phyloP scores from a whole-genome alignment of 208 protist species.

The Acanthamoeba culbertsoni region DNA sequence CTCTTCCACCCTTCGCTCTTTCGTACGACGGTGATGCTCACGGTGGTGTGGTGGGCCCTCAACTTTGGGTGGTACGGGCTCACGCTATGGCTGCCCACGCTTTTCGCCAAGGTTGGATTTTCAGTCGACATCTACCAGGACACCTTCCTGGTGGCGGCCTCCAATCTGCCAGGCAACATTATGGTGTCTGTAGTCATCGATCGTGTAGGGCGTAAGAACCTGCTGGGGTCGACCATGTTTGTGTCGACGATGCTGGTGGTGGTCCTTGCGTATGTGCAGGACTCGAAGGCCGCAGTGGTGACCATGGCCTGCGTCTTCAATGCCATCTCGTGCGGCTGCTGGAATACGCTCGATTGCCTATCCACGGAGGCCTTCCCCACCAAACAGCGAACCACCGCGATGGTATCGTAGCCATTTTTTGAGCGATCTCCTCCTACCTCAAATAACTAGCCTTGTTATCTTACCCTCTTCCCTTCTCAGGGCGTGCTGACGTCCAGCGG shows the following conservation, averaged over 20 bases:
- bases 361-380: conserved; percentile 69
- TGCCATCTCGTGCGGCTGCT: conserved; percentile 60
- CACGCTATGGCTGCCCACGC: conserved; percentile 63
- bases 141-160: conserved; percentile 5
- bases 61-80: conserved; percentile 69
- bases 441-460: not conserved
- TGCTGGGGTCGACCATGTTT: not conserved
- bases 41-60: conserved; percentile 59
- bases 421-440: not conserved
- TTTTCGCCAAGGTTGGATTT: conserved; percentile 30
- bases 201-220: conserved; percentile 52
- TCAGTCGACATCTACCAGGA: conserved; percentile 37
- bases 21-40: conserved; percentile 42
- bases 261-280: not conserved
- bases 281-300: not conserved
- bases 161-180: conserved; percentile 62
- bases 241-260: not conserved
- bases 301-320: conserved; percentile 59
- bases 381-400: conserved; percentile 48
- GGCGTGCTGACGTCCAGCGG: conserved; percentile 27
- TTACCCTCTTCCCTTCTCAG: not conserved
- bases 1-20: conserved; percentile 18
- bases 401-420: no score
- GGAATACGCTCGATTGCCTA: conserved; percentile 64
- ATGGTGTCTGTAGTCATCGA: conserved; percentile 39